Evolutionary conservation across 2,329 filamentous ascomycete species (phyloP), one percentile per base, ranked within the genome.

Genomic region (Botrytis paeoniae): DNA sequence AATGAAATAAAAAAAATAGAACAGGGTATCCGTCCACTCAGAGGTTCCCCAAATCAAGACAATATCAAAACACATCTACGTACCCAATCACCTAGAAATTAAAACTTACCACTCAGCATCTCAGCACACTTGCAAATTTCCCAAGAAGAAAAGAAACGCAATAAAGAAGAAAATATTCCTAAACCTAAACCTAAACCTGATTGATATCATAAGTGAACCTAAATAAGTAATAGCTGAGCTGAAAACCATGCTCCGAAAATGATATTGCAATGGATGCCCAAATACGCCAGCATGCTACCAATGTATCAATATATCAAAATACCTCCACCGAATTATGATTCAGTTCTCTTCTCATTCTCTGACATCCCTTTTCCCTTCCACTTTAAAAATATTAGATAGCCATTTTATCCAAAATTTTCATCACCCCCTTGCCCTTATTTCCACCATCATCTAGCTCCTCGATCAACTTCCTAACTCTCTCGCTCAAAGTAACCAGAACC

Each of bases 361-460:
- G 5, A n/a, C 43, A 39, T 37, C 20, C 7, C 25, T 29, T 43
- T 14, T 25, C 14, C 16, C 18, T n/a, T 18, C 1, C 16, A 43
- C 20, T 37, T 4, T 8, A 0, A 6, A n/a, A 8, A 43, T 8
- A 59, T 75, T 64, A 79, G 65, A 80, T 74, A 54, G 74, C 86
- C 83, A 95, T 89, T 82, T 87, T 91, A 78, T 92, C 89, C 78
- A 95, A 80, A 61, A 95, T 93, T 75, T 85, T 86, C 75, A 90
- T 86, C 22, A 94, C 86, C 32, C 87, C 87, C 54, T 81, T 82
- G 35, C 86, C 87, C 80, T 86, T 85, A 4, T 87, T 87, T n/a
- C 82, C 83, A 9, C 60, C 22, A 87, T 81, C 85, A 77, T 93
- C 92, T 62, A 94, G 85, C 54, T 88, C 87, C 60, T 90, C 86